These are phyloP conservation scores for Croton setiger DNA, from an alignment of 441 rosid species.

Conservation along the genomic window DNA sequence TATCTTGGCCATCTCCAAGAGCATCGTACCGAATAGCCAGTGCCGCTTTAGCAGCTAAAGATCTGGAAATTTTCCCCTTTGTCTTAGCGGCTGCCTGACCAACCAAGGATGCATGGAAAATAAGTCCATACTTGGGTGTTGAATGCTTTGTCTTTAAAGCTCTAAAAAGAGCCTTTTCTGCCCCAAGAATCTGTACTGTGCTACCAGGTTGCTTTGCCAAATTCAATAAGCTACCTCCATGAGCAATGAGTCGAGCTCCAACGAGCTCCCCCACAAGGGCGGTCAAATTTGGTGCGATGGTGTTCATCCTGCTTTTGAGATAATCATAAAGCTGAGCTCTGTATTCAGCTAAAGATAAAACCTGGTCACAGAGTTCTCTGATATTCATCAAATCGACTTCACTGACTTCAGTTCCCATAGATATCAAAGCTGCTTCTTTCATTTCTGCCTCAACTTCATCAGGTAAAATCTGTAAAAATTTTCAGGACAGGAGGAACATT, in stretches of 20 bases:
- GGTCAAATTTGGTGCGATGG: conserved; percentile 88
- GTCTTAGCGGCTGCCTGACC: conserved; percentile 85
- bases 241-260: conserved; percentile 91
- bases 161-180: conserved; percentile 91
- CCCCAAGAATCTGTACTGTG: conserved; percentile 92
- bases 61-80: conserved; percentile 87
- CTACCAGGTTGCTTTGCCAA: conserved; percentile 96
- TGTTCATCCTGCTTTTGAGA: conserved; percentile 85
- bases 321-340: conserved; percentile 92
- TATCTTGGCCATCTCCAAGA: conserved; percentile 79
- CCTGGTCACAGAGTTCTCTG: conserved; percentile 83
- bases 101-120: conserved; percentile 86
- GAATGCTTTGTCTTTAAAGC: conserved; percentile 92
- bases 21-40: conserved; percentile 83
- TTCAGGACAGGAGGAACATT: not conserved
- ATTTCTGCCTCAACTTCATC: conserved; percentile 80
- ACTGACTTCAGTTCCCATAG: conserved; percentile 93
- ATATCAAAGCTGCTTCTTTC: conserved; percentile 85
- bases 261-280: conserved; percentile 96
- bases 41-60: conserved; percentile 82
- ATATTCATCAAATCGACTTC: conserved; percentile 77
- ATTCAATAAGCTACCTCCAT: conserved; percentile 89
- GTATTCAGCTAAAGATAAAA: conserved; percentile 80
- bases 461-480: conserved; percentile 45
- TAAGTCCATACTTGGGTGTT: conserved; percentile 85